Evolutionary conservation across 176 grass and related monocot genomes (phyloP).

Genomic region (Panicum miliaceum): DNA sequence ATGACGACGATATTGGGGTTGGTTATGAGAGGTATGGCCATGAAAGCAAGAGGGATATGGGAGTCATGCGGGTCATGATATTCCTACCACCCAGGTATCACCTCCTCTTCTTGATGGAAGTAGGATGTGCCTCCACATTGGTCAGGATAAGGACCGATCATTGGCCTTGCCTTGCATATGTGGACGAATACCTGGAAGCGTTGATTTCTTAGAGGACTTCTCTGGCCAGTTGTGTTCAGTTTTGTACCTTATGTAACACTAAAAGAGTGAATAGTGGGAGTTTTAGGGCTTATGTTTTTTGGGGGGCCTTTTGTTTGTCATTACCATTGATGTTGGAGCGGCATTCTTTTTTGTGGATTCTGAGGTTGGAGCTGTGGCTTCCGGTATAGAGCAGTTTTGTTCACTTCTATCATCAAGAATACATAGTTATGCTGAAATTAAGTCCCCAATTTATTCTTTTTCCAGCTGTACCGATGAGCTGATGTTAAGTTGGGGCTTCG

Average conservation of each 20-base stretch:
- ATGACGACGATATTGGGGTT: conserved; percentile 46
- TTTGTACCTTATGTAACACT: conserved; percentile 61
- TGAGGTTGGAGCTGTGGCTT: conserved; percentile 37
- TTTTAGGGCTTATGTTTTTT: conserved; percentile 29
- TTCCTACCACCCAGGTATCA: conserved; percentile 92
- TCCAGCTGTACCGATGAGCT: not conserved
- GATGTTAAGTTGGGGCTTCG: not conserved
- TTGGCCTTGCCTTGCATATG: conserved; percentile 96
- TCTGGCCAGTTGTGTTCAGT: conserved; percentile 37
- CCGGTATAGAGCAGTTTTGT: conserved; percentile 42
- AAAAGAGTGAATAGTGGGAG: conserved; percentile 37
- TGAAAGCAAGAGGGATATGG: conserved; percentile 68
- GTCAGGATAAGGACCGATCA: conserved; percentile 92
- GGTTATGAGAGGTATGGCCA: conserved; percentile 34
- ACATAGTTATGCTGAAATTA: not conserved
- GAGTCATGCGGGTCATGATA: conserved; percentile 70
- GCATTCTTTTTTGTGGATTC: conserved; percentile 46
- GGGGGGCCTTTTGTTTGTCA: conserved; percentile 24
- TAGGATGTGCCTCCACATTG: conserved; percentile 74
- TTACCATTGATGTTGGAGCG: conserved; percentile 32
- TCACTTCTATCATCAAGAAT: conserved; percentile 39
- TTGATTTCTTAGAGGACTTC: conserved; percentile 55
- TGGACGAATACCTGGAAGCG: conserved; percentile 96
- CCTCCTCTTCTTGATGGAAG: conserved; percentile 96
- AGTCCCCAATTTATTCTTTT: not conserved